These are phyloP conservation scores for Aspergillus glaucus DNA, from an alignment of 2,329 filamentous ascomycete species.

Conservation along the genomic window DNA sequence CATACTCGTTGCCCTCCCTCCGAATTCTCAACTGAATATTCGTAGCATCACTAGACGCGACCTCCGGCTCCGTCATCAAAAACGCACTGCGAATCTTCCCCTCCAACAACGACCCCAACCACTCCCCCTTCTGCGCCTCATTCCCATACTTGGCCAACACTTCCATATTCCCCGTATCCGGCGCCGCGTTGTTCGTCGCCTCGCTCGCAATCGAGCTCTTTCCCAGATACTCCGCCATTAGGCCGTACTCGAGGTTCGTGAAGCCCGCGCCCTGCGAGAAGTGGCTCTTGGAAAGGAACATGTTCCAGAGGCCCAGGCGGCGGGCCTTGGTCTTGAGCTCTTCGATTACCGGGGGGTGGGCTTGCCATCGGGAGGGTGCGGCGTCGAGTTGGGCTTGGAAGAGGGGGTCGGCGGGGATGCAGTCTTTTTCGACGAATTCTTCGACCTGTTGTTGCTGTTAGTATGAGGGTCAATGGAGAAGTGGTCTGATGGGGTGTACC, in stretches of 20 bases:
- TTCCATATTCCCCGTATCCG: constrained; percentile 95
- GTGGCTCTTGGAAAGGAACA: constrained; percentile 93
- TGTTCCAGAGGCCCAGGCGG: constrained; percentile 88
- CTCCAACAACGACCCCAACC: constrained; percentile 74
- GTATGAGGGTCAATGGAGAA: neutral
- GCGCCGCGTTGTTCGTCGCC: constrained; percentile 83
- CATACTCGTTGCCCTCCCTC: constrained; percentile 78
- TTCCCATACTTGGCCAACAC: constrained; percentile 87
- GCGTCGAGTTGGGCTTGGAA: constrained; percentile 73
- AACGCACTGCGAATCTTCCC: constrained; percentile 85
- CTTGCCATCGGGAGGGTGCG: constrained; percentile 70
- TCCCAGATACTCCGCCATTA: constrained; percentile 95
- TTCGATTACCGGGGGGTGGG: constrained; percentile 75
- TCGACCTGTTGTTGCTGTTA: constrained; percentile 55
- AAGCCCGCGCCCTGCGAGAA: constrained; percentile 94
- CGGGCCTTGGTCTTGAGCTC: constrained; percentile 80
- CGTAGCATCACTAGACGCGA: constrained; percentile 83
- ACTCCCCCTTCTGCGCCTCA: constrained; percentile 74
- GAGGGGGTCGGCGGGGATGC: constrained; percentile 75
- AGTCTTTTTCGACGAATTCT: constrained; percentile 96
- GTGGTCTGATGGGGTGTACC: constrained; percentile 31
- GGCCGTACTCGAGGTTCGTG: constrained; percentile 90
- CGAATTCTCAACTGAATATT: constrained; percentile 83
- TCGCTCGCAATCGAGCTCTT: constrained; percentile 77
- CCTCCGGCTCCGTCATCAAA: constrained; percentile 86